These are phyloP conservation scores for Marasmius tenuissimus DNA, from an alignment of 1,284 basidiomycete genomes.

Conservation along the genomic window DNA sequence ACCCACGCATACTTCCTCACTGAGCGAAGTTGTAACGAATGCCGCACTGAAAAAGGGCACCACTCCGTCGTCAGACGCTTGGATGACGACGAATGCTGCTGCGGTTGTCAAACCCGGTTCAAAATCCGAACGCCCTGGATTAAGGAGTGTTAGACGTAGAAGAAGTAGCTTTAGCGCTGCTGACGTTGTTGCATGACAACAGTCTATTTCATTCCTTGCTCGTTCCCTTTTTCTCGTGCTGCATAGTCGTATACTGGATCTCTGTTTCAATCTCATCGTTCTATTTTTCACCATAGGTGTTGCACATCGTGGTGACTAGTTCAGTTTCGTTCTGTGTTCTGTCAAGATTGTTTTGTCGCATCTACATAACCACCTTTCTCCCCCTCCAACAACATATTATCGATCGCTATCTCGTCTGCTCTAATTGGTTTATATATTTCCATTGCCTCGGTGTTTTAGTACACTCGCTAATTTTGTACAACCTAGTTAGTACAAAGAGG, in stretches of 20 bases:
- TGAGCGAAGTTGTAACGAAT: conserved; percentile 49
- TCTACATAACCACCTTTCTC: conserved; percentile 1
- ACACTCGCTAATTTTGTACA: neutral
- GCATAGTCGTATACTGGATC: conserved; percentile 5
- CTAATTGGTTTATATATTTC: neutral
- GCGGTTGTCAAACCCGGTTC: conserved; percentile 66
- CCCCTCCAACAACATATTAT: neutral
- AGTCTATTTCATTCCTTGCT: conserved; percentile 4
- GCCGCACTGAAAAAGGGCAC: conserved; percentile 34
- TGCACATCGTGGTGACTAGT: neutral
- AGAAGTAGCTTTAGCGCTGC: conserved; percentile 82
- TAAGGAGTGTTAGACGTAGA: conserved; percentile 67
- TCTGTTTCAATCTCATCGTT: conserved; percentile 7
- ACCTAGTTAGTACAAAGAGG: neutral
- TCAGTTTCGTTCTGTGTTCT: conserved; percentile 9
- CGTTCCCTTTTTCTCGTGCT: conserved; percentile 2
- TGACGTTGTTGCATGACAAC: conserved; percentile 68
- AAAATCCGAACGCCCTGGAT: conserved; percentile 68
- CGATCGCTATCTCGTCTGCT: neutral
- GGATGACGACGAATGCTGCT: conserved; percentile 72
- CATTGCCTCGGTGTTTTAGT: neutral
- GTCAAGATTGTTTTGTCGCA: neutral
- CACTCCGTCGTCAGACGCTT: conserved; percentile 49
- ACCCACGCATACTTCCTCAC: conserved; percentile 44
- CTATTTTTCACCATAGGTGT: neutral